Evolutionary conservation across 2,329 filamentous ascomycete species (phyloP).

Genomic region (Penicillium nordicum): DNA sequence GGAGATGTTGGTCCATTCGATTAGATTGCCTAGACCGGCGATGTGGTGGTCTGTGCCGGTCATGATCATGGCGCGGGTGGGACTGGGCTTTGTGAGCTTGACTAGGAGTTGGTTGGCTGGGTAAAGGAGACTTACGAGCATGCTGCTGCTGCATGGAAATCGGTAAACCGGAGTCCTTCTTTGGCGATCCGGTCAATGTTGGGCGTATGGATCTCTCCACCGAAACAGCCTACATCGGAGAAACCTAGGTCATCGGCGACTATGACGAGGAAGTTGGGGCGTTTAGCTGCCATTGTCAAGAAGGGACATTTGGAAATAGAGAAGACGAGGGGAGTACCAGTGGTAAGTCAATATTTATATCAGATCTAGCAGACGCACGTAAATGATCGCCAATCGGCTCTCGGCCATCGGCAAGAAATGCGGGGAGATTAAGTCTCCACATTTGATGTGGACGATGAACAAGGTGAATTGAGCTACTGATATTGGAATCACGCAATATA

Average conservation of each 20-base stretch:
- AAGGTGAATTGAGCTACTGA: neutral
- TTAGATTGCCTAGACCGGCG: constrained; percentile 55
- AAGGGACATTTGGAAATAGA: neutral
- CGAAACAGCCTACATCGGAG: constrained; percentile 58
- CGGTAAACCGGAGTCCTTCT: constrained; percentile 58
- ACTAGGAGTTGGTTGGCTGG: neutral
- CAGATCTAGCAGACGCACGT: neutral
- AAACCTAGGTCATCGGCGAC: constrained; percentile 61
- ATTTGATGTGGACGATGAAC: neutral
- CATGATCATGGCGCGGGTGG: constrained; percentile 64
- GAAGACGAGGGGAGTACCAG: neutral
- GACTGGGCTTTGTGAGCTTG: constrained; percentile 28
- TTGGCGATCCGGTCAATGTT: constrained; percentile 55
- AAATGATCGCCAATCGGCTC: constrained; percentile 15
- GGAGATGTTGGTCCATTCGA: constrained; percentile 56
- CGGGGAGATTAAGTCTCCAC: neutral
- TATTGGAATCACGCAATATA: neutral
- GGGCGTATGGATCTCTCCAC: constrained; percentile 59
- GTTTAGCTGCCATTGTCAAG: constrained; percentile 35
- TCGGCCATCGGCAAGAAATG: constrained; percentile 11
- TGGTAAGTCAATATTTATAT: neutral
- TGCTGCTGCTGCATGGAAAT: constrained; percentile 63
- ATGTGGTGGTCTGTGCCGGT: constrained; percentile 60
- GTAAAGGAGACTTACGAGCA: constrained; percentile 47
- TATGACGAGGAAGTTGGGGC: constrained; percentile 60